Percentiles rank a stretch among this genome's conserved stretches.
These are phyloP conservation scores for Stereocaulon alpinum DNA, from an alignment of 495 filamentous ascomycete genomes.

Conservation along the genomic window DNA sequence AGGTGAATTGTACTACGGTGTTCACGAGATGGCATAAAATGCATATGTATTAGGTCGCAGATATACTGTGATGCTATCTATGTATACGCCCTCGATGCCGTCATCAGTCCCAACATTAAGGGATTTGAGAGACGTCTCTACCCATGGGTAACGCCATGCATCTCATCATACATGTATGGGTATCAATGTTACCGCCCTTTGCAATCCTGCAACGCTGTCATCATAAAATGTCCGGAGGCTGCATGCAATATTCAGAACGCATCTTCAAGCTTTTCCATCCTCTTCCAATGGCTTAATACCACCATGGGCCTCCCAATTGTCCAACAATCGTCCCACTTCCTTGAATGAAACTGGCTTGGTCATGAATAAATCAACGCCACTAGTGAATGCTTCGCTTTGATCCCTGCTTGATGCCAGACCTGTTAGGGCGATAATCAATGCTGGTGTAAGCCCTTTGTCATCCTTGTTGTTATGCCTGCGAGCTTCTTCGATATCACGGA, in stretches of 20 bases:
- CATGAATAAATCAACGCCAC: slow-evolving; percentile 62
- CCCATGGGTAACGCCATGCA: too few species aligned
- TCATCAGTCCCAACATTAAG: too few species aligned
- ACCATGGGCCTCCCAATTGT: slow-evolving; percentile 36
- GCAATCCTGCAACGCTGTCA: not conserved
- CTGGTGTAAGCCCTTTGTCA: slow-evolving; percentile 20
- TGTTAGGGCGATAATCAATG: slow-evolving; percentile 60
- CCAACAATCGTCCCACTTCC: slow-evolving; percentile 37
- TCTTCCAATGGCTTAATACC: slow-evolving; percentile 24
- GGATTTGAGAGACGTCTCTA: too few species aligned
- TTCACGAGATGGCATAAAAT: too few species aligned
- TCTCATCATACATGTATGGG: not conserved
- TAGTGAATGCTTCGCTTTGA: slow-evolving; percentile 54
- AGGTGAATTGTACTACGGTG: too few species aligned
- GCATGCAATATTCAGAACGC: not conserved
- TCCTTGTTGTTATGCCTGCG: slow-evolving; percentile 10
- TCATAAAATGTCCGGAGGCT: not conserved
- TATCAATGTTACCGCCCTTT: not conserved
- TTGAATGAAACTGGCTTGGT: slow-evolving; percentile 58
- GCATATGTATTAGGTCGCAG: too few species aligned
- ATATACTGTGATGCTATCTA: too few species aligned
- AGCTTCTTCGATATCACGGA: slow-evolving; percentile 47
- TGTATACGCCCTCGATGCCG: too few species aligned
- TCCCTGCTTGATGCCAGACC: slow-evolving; percentile 54
- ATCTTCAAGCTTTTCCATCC: not conserved